Percentiles rank a stretch among this genome's conserved stretches.
Evolutionary conservation across 2,329 filamentous ascomycete genomes (phyloP).

Genomic region (Arthrobotrys iridis): DNA sequence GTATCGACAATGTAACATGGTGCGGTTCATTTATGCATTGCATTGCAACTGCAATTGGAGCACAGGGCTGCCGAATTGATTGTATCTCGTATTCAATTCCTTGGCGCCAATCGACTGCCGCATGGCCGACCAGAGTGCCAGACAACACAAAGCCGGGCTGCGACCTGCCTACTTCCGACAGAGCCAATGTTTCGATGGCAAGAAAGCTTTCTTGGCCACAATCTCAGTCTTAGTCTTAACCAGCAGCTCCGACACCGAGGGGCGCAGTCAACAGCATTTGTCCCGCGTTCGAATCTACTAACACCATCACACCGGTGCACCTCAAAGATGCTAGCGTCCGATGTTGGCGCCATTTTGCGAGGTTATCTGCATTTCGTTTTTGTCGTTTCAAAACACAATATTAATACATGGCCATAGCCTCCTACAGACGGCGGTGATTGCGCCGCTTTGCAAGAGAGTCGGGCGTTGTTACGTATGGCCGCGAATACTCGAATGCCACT

Average conservation of each 20-base stretch:
- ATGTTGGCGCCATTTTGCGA: neutral
- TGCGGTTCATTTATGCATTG: neutral
- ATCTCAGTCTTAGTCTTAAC: slow-evolving; percentile 4
- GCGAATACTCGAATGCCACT: too few relatives aligned
- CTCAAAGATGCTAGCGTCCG: too few relatives aligned
- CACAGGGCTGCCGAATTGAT: neutral
- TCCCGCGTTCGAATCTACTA: too few relatives aligned
- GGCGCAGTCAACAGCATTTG: neutral
- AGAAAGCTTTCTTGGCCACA: slow-evolving; percentile 1
- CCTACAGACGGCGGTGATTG: too few relatives aligned
- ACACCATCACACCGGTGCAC: too few relatives aligned
- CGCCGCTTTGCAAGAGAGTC: too few relatives aligned
- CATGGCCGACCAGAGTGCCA: too few relatives aligned
- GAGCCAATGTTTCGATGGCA: neutral
- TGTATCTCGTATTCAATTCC: neutral
- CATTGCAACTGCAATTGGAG: too few relatives aligned
- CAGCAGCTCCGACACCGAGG: neutral
- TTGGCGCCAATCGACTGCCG: slow-evolving; percentile 4
- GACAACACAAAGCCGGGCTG: too few relatives aligned
- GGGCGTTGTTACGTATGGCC: too few relatives aligned
- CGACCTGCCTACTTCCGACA: slow-evolving; percentile 3
- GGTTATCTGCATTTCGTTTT: neutral
- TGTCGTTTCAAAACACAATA: too few relatives aligned
- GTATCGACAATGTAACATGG: slow-evolving; percentile 17
- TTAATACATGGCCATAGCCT: neutral